Evolutionary conservation across 352 stramenopile species (phyloP).

Genomic region (Globisporangium takayamanum): DNA sequence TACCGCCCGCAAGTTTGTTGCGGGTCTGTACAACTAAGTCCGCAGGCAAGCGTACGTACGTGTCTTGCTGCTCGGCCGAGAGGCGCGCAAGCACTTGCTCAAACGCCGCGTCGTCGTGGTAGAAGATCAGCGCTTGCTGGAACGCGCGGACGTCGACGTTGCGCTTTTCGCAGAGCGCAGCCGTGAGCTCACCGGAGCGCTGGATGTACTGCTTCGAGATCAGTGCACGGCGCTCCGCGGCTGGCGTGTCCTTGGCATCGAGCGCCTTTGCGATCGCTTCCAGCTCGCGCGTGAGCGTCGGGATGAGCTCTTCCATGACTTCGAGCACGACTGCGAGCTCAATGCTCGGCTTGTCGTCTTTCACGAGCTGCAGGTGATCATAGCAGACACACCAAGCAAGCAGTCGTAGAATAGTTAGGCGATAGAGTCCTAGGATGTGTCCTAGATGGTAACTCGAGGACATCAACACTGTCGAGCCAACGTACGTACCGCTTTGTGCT

Average conservation of each 20-base stretch:
- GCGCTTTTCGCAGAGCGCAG: constrained; percentile 38
- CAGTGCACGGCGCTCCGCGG: constrained; percentile 36
- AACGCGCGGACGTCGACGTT: constrained; percentile 64
- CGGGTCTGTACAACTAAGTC: background rate
- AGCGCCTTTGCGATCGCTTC: constrained; percentile 36
- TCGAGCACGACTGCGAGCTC: constrained; percentile 42
- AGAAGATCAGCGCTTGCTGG: constrained; percentile 70
- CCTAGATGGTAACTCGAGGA: background rate
- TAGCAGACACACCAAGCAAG: background rate
- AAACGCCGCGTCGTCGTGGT: constrained; percentile 65
- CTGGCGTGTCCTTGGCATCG: constrained; percentile 13
- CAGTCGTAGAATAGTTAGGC: background rate
- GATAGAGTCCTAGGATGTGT: constrained; percentile 1
- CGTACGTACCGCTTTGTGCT: constrained; percentile 27
- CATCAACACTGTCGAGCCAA: background rate
- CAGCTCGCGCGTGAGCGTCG: constrained; percentile 66
- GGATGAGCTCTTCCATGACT: constrained; percentile 72
- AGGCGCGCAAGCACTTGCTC: constrained; percentile 56
- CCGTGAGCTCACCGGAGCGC: constrained; percentile 51
- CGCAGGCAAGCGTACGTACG: constrained; percentile 22
- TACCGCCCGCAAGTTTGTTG: too few species aligned
- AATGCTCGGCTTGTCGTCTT: constrained; percentile 60
- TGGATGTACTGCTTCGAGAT: constrained; percentile 66
- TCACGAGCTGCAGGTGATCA: constrained; percentile 25
- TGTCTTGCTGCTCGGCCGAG: constrained; percentile 59